A percentile compares a stretch with the other conserved stretches of the same genome.
These are phyloP conservation scores for Corymbia maculata DNA, from an alignment of 345 rosid genomes.

Conservation along the genomic window DNA sequence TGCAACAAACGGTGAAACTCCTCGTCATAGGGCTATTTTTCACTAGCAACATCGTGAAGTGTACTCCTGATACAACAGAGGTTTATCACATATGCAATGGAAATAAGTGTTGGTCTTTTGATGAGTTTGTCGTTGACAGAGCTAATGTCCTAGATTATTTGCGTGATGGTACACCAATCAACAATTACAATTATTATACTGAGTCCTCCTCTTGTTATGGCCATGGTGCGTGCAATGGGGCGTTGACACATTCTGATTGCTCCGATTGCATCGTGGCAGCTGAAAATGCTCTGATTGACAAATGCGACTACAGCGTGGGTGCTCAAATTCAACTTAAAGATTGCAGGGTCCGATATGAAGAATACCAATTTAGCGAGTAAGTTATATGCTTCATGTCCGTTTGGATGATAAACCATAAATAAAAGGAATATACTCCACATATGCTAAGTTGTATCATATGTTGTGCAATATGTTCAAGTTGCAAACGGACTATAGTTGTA, in stretches of 20 bases:
- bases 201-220: background rate
- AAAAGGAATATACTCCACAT: background rate
- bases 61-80: background rate
- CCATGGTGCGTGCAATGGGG: background rate
- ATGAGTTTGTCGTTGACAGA: background rate
- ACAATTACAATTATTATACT: background rate
- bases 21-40: background rate
- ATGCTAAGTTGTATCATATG: background rate
- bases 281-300: background rate
- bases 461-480: background rate
- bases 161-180: background rate
- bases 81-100: background rate
- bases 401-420: background rate
- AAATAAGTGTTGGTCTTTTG: background rate
- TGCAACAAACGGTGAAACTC: background rate
- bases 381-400: background rate
- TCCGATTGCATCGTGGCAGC: background rate
- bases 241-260: background rate
- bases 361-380: background rate
- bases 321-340: background rate
- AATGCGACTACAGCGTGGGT: background rate
- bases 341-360: background rate
- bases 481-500: background rate
- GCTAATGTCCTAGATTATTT: background rate
- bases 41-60: background rate